Evolutionary conservation across 2,329 filamentous ascomycete species (phyloP).

Genomic region (Rhynchosporium graminicola): DNA sequence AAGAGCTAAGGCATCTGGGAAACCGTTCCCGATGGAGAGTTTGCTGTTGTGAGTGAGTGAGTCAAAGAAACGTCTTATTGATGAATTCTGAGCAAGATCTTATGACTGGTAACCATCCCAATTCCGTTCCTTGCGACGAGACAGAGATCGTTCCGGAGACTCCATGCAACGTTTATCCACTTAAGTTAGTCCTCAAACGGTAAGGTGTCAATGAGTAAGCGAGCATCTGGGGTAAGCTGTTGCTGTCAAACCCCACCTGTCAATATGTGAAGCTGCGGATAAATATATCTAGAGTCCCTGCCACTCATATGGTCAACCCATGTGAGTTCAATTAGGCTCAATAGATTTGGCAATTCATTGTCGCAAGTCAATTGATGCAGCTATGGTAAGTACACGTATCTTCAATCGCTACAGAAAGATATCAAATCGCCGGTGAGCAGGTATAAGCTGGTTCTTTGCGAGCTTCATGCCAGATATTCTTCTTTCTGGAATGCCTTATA

Average conservation of each 20-base stretch:
- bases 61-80: neutral
- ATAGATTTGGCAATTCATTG: constrained; percentile 4
- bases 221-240: neutral
- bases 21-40: neutral
- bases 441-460: neutral
- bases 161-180: neutral
- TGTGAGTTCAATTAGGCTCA: constrained; percentile 22
- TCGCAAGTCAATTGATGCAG: neutral
- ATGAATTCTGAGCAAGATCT: neutral
- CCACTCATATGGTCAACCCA: constrained; percentile 17
- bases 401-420: constrained; percentile 14
- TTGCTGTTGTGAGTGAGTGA: neutral
- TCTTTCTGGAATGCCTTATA: neutral
- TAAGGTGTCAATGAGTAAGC: neutral
- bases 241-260: neutral
- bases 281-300: constrained; percentile 17
- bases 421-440: constrained; percentile 3
- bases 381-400: constrained; percentile 29
- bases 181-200: neutral
- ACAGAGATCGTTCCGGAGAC: neutral
- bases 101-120: no score
- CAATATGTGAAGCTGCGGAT: constrained; percentile 17
- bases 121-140: no score
- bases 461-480: neutral
- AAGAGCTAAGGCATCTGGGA: neutral